Evolutionary conservation across 2,329 filamentous ascomycete genomes (phyloP), one percentile per base, ranked within the genome.

Genomic region (Monilinia fructicola): DNA sequence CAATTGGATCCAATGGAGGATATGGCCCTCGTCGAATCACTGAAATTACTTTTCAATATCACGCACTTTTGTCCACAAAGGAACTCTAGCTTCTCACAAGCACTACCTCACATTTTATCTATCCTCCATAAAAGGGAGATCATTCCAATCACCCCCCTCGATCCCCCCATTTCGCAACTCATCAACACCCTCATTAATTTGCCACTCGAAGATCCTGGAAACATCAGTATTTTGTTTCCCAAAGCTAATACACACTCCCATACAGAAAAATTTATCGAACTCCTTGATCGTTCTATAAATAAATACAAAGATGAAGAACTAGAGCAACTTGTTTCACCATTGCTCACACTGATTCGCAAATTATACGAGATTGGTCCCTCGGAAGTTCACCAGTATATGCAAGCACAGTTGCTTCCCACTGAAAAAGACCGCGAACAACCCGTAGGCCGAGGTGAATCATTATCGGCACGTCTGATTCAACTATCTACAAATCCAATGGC

Each of bases 31-130:
- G 83, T 83, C 11, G 94, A 98, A 77, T 94, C 90, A 0, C 80
- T 95, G 60, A 97, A 96, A 75, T 83, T 98, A 52, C 79, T 96
- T 62, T 98, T 96, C 82, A 97, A 97, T 77, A 82, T 97, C 64
- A 90, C 90, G 1, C 88, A 93, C 73, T 87, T 88, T 73, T 90
- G 89, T 73, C 86, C 87, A 4, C 82, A 88, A 53, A 82, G 89
- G 35, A 78, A 80, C 5, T 76, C 81, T 0, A 78, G 81, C 0
- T 96, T 97, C 74, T 86, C 86, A 1, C 80, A 84, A 28, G 87
- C 89, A 3, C 83, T 96, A 53, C 84, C 87, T 14, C 83, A 87
- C 67, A 85, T 98, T 38, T 81, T 93, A 66, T 84, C 85, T 54
- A 84, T 97, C 23, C 81, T 98, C 40, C 84, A 84, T 70, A 85